A percentile compares a stretch with the other conserved stretches of the same genome.
phyloP scores from a whole-genome alignment of 371 early-diverging fungal species.

The Lichtheimia ornata region DNA sequence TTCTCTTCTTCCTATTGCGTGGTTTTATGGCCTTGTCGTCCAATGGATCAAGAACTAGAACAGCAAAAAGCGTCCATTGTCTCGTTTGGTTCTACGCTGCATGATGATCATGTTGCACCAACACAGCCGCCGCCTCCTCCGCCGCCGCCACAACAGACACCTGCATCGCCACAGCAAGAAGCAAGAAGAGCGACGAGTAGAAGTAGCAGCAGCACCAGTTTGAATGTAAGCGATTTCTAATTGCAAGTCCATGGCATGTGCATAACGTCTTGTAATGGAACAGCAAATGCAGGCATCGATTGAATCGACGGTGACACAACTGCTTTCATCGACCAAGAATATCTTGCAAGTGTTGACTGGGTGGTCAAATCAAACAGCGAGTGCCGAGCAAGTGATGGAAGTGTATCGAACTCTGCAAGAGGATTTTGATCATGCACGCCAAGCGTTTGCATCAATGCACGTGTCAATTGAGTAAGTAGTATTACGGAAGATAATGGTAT shows the following conservation, averaged over 20 bases:
- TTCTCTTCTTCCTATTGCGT: not conserved
- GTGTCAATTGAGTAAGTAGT: conserved; percentile 50
- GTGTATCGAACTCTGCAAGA: conserved; percentile 27
- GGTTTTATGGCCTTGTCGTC: not conserved
- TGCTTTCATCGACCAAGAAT: conserved; percentile 57
- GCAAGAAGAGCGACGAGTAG: not conserved
- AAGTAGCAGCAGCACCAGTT: not conserved
- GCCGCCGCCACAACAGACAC: not conserved
- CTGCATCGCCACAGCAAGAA: conserved; percentile 3
- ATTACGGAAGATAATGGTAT: not conserved
- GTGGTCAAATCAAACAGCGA: conserved; percentile 47
- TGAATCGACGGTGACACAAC: conserved; percentile 52
- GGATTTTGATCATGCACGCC: conserved; percentile 46
- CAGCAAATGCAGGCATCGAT: conserved; percentile 45
- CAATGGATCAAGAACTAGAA: conserved; percentile 2
- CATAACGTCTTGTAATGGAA: not conserved
- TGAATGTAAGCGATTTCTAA: not conserved
- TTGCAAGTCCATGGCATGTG: not conserved
- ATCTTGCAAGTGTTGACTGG: conserved; percentile 57
- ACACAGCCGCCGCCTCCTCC: not conserved
- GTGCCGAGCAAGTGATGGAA: conserved; percentile 48
- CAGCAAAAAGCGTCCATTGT: conserved; percentile 3
- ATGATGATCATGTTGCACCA: not conserved
- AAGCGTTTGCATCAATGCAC: conserved; percentile 47
- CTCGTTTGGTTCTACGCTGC: not conserved